Percentiles rank a stretch among this genome's conserved stretches.
Evolutionary conservation across 257 asterid species (phyloP).

Genomic region (Catharanthus roseus): DNA sequence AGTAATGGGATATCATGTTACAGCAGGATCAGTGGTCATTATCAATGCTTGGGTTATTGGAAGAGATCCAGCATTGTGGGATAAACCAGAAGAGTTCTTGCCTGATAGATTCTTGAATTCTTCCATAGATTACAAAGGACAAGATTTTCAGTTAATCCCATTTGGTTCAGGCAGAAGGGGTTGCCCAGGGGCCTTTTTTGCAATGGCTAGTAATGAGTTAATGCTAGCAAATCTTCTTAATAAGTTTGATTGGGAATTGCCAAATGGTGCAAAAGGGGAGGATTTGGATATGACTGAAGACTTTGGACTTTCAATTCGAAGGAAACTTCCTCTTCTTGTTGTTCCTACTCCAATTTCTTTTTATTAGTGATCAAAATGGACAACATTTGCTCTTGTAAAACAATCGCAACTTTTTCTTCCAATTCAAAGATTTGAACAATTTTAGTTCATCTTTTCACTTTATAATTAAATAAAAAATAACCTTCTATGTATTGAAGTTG

Average conservation of each 20-base stretch:
- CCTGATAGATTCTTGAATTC: constrained; percentile 23
- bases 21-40: constrained; percentile 16
- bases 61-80: constrained; percentile 23
- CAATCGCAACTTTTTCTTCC: too few species aligned
- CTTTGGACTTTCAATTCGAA: constrained; percentile 22
- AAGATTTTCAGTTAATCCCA: constrained; percentile 35
- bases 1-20: constrained; percentile 20
- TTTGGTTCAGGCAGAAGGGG: constrained; percentile 48
- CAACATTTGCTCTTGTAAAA: too few species aligned
- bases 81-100: constrained; percentile 16
- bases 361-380: too few species aligned
- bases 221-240: constrained; percentile 35
- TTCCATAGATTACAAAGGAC: constrained; percentile 26
- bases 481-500: too few species aligned
- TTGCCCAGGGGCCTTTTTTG: constrained; percentile 31
- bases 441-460: too few species aligned
- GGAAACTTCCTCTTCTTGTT: constrained; percentile 31
- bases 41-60: constrained; percentile 22
- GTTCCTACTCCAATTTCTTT: constrained; percentile 18
- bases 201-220: constrained; percentile 22
- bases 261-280: constrained; percentile 4
- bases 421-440: too few species aligned
- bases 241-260: constrained; percentile 29
- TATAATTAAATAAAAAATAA: too few species aligned
- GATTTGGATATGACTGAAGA: constrained; percentile 42